Conservation (phyloP, 148 eudicot genomes). For the Chenopodium formosanum region DNA sequence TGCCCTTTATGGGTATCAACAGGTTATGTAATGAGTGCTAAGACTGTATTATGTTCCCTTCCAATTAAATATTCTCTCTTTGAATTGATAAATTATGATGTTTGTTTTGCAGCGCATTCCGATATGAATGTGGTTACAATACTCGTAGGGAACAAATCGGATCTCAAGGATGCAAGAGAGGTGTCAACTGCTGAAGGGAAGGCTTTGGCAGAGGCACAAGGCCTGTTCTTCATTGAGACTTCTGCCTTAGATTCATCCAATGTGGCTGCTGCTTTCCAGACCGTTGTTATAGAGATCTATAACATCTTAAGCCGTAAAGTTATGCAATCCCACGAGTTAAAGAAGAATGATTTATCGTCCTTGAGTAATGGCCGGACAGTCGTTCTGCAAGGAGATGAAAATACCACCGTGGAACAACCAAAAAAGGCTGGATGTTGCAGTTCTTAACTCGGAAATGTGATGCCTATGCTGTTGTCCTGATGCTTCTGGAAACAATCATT, state of each 20-base stretch:
- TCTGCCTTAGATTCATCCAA: constrained; percentile 93
- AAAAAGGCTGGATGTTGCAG: constrained; percentile 39
- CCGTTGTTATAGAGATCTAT: constrained; percentile 77
- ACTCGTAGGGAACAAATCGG: constrained; percentile 88
- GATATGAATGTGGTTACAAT: constrained; percentile 97
- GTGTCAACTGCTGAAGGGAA: constrained; percentile 86
- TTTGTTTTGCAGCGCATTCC: constrained; percentile 69
- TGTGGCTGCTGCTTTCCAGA: constrained; percentile 75
- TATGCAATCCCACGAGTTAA: constrained; percentile 75
- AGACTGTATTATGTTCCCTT: constrained; percentile 8
- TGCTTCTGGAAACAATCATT: constrained; percentile 4
- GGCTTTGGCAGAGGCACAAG: constrained; percentile 72
- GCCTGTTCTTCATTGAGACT: constrained; percentile 85
- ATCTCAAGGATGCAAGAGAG: constrained; percentile 81
- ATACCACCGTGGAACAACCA: constrained; percentile 24
- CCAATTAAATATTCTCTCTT: not conserved
- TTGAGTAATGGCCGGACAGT: constrained; percentile 71
- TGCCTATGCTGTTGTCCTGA: not conserved
- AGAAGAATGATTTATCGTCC: constrained; percentile 58
- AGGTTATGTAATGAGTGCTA: not conserved
- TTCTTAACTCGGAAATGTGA: constrained; percentile 15
- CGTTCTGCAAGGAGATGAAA: constrained; percentile 51
- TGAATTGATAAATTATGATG: not conserved
- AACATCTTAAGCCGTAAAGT: constrained; percentile 83
- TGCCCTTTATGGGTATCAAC: not conserved